Evolutionary conservation across 345 rosid genomes (phyloP).

Genomic region (Xanthoceras sorbifolium): DNA sequence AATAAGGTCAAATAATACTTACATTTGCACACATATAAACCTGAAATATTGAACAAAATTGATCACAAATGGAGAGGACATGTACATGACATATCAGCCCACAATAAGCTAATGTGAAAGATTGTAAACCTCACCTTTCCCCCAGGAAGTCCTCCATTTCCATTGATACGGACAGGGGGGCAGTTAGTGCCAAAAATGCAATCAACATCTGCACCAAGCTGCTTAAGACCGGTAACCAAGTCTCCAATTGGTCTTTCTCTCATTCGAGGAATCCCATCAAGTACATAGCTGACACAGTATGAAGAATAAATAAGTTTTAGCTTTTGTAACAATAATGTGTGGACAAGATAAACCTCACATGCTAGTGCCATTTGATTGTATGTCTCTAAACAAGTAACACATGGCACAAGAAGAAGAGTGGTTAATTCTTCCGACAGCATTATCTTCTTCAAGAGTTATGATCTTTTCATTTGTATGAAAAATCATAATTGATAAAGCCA

Average conservation of each 20-base stretch:
- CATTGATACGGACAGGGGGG: slow-evolving; percentile 83
- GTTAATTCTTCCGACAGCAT: neutral
- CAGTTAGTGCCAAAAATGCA: slow-evolving; percentile 78
- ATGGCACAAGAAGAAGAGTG: neutral
- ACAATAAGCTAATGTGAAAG: neutral
- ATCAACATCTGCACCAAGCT: slow-evolving; percentile 85
- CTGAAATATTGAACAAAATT: neutral
- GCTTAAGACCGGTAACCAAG: slow-evolving; percentile 84
- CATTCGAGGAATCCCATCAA: slow-evolving; percentile 96
- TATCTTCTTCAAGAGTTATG: neutral
- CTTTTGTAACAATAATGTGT: neutral
- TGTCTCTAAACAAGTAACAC: neutral
- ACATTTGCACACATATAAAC: neutral
- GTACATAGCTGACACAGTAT: slow-evolving; percentile 59
- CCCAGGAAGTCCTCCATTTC: slow-evolving; percentile 92
- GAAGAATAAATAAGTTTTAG: slow-evolving; percentile 1
- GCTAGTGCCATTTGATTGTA: neutral
- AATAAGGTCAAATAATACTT: neutral
- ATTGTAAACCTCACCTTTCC: slow-evolving; percentile 64
- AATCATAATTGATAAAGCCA: neutral
- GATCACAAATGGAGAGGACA: neutral
- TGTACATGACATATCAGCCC: neutral
- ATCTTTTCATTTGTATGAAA: neutral
- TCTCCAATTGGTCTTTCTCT: slow-evolving; percentile 97
- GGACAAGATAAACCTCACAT: neutral